Conservation (phyloP, 768 basidiomycete species). For the Suillus decipiens region DNA sequence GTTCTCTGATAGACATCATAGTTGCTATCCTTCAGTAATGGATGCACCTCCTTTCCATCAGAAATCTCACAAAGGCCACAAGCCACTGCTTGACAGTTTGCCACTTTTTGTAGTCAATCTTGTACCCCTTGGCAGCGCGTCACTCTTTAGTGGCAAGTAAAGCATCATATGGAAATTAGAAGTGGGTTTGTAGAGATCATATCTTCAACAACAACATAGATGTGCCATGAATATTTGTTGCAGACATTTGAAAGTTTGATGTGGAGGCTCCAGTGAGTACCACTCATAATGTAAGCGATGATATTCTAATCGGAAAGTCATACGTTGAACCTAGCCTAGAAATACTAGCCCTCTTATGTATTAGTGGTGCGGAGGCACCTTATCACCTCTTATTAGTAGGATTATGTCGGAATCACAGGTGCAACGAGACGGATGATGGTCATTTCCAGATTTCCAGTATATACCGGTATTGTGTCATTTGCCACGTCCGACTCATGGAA, state of each 20-base stretch:
- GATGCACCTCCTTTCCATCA: constrained; percentile 30
- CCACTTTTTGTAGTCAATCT: constrained; percentile 59
- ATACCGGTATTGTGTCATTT: too few species aligned
- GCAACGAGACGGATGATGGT: too few species aligned
- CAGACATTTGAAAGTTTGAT: constrained; percentile 4
- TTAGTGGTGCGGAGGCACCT: too few species aligned
- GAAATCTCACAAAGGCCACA: constrained; percentile 38
- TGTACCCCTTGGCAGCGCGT: constrained; percentile 48
- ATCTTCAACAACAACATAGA: constrained; percentile 8
- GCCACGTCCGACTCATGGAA: too few species aligned
- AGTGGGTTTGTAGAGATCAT: constrained; percentile 25
- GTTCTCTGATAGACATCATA: constrained; percentile 25
- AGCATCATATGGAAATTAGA: constrained; percentile 40
- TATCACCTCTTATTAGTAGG: too few species aligned
- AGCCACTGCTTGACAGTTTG: constrained; percentile 45
- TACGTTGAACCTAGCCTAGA: too few species aligned
- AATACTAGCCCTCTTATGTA: too few species aligned
- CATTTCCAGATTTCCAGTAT: too few species aligned
- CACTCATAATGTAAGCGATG: too few species aligned
- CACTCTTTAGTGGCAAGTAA: constrained; percentile 43
- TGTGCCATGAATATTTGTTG: not conserved
- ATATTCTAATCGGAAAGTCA: too few species aligned
- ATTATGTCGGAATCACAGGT: too few species aligned
- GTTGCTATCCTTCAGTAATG: constrained; percentile 31
- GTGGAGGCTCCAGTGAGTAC: too few species aligned